A percentile compares a stretch with the other conserved stretches of the same genome.
phyloP scores from a whole-genome alignment of 257 asterid species.

The Scutellaria minor region DNA sequence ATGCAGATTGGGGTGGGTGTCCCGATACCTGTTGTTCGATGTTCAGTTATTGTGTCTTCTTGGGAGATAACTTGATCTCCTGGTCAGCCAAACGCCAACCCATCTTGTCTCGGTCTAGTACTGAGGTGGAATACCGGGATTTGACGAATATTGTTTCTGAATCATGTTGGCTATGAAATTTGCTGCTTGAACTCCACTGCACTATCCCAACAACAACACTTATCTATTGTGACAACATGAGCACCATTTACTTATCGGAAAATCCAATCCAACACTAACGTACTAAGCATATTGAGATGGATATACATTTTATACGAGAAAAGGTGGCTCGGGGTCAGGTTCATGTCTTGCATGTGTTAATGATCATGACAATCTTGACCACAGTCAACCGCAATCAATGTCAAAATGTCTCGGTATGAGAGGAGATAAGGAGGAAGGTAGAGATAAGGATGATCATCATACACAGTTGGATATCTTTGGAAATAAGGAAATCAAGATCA shows the following conservation, averaged over 20 bases:
- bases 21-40: neutral
- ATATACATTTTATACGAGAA: too few species aligned
- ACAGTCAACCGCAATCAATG: too few species aligned
- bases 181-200: neutral
- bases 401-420: too few species aligned
- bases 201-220: neutral
- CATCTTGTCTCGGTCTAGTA: neutral
- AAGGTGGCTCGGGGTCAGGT: too few species aligned
- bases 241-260: neutral
- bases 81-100: neutral
- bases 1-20: neutral
- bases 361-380: too few species aligned
- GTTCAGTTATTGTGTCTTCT: neutral
- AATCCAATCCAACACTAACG: neutral
- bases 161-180: neutral
- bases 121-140: neutral
- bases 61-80: neutral
- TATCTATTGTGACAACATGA: constrained; percentile 2
- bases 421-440: too few species aligned
- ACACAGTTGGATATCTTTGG: too few species aligned
- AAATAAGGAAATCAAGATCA: too few species aligned
- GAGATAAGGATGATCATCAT: too few species aligned
- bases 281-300: too few species aligned
- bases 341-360: too few species aligned
- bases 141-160: neutral